Base-by-base conservation (phyloP, 106 monocot species). In the Vanilla planifolia region DNA sequence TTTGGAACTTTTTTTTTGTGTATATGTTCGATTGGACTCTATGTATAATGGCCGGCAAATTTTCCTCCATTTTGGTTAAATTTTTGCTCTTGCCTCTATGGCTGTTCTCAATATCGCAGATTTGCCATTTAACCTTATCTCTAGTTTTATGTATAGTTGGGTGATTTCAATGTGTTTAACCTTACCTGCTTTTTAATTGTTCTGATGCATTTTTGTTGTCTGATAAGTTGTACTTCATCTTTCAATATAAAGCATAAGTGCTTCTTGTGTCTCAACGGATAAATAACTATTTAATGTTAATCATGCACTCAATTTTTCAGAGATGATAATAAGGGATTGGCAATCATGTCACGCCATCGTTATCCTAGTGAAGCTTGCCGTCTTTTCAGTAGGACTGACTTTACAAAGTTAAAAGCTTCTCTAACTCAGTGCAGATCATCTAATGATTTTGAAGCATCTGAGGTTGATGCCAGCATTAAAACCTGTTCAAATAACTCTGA, bases 331-430 rank as follows among this genome's bases (percentile, higher is more conserved):
- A 98, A 98, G 64, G 96, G 96, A 10, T 43, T 98, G 44, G 72
- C 91, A 14, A 98, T 98, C 50, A 98, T 98, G 96, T 91, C 96
- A 36, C 86, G 96, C 33, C 96, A 98, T 75, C 87, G 78, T 5
- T 98, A 98, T 75, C 96, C 96, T 15, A 48, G 91, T 61, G 96
- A 98, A 73, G 51, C 91, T 6, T 91, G 85, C 46, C 91, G 96
- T 71, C 39, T 77, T 60, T 98, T 98, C 70, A 69, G 92, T 55
- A 79, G 72, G 32, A 92, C 96, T 15, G 71, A 68, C 45, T 77
- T 79, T 46, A 25, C 46, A 42, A 98, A 85, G 62, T 73, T 98
- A 75, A 75, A 74, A 80, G 30, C 14, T 14, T 17, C 69, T 48
- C 68, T 98, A 22, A 83, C 48, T 53, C 43, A n/a, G 58, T 55